These are phyloP conservation scores for Cucumis cinereus DNA, from an alignment of 306 rosid genomes.

Conservation along the genomic window DNA sequence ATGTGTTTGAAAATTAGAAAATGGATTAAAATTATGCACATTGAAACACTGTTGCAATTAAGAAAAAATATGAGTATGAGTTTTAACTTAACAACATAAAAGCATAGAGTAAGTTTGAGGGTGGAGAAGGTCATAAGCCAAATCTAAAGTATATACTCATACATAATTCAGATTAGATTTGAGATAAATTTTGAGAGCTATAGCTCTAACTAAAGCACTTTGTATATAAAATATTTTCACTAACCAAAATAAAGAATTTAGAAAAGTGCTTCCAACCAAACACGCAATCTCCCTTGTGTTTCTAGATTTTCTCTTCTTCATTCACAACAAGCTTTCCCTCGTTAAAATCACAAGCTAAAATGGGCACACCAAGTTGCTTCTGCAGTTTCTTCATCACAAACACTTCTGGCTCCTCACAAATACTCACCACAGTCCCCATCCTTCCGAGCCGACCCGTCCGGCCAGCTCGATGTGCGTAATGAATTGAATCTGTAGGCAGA, in stretches of 20 bases:
- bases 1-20: too few species aligned
- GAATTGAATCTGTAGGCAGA: slow-evolving; percentile 76
- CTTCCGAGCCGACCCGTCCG: slow-evolving; percentile 89
- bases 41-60: too few species aligned
- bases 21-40: too few species aligned
- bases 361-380: slow-evolving; percentile 68
- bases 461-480: slow-evolving; percentile 92
- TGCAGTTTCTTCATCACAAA: slow-evolving; percentile 82
- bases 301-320: slow-evolving; percentile 27
- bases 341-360: slow-evolving; percentile 45
- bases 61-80: too few species aligned
- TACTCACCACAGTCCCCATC: slow-evolving; percentile 64
- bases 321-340: slow-evolving; percentile 56
- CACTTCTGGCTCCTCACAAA: slow-evolving; percentile 78
- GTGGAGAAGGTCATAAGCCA: too few species aligned
- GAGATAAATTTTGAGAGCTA: neutral
- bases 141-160: too few species aligned
- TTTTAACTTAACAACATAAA: too few species aligned
- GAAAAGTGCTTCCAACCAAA: neutral
- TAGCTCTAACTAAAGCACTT: neutral
- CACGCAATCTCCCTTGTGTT: neutral
- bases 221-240: neutral
- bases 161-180: neutral
- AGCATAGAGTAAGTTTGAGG: too few species aligned
- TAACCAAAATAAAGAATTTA: neutral